phyloP scores from a whole-genome alignment of 176 grass and related monocot species.

The Phragmites australis region DNA sequence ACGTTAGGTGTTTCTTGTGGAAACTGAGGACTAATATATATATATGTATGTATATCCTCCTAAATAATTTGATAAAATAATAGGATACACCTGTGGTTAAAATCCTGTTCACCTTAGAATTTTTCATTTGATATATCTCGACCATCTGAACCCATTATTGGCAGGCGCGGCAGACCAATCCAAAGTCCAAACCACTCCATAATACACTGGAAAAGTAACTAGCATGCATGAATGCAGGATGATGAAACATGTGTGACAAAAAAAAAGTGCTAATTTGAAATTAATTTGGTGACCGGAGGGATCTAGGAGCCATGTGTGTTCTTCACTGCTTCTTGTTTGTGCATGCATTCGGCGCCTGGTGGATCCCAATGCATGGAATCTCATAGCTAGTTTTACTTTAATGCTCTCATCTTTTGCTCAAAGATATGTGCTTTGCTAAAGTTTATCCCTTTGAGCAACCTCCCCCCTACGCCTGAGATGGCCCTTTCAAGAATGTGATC shows the following conservation, averaged over 20 bases:
- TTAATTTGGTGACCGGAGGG: neutral
- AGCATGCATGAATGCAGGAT: neutral
- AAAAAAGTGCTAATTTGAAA: neutral
- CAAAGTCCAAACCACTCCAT: neutral
- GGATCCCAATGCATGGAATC: conserved; percentile 62
- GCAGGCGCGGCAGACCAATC: neutral
- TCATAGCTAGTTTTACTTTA: conserved; percentile 58
- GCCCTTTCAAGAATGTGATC: conserved; percentile 45
- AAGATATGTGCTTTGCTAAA: conserved; percentile 50
- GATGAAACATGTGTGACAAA: neutral
- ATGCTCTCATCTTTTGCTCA: conserved; percentile 52
- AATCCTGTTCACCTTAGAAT: neutral
- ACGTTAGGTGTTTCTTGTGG: neutral
- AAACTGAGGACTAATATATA: neutral
- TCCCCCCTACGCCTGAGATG: conserved; percentile 39
- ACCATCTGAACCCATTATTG: neutral
- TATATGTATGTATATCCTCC: neutral
- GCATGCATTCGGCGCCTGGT: conserved; percentile 41
- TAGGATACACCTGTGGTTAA: neutral
- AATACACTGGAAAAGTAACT: neutral
- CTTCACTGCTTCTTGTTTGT: conserved; percentile 16
- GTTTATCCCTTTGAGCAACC: conserved; percentile 53
- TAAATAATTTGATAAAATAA: neutral
- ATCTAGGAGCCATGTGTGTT: neutral
- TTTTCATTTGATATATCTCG: neutral